Conservation (phyloP, 495 filamentous ascomycete species). For the Lepraria neglecta region DNA sequence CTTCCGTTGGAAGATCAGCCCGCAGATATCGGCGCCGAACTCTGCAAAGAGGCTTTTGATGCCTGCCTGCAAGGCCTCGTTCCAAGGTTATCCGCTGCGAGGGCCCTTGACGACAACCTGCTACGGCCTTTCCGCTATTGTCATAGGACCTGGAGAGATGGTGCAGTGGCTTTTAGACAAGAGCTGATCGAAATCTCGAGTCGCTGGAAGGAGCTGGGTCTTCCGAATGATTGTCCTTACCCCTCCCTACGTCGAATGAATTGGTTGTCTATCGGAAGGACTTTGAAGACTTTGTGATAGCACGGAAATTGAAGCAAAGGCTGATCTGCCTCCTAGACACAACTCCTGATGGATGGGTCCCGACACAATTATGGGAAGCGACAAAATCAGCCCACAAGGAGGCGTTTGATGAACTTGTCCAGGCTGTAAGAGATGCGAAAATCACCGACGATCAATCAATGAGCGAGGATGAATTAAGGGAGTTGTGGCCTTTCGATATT, state of each 20-base stretch:
- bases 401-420: conserved; percentile 34
- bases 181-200: conserved; percentile 38
- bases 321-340: conserved; percentile 33
- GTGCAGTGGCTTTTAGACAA: conserved; percentile 36
- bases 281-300: conserved; percentile 34
- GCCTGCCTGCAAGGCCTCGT: conserved; percentile 32
- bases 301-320: conserved; percentile 33
- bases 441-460: conserved; percentile 33
- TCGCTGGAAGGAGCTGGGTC: conserved; percentile 38
- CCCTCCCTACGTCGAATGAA: conserved; percentile 34
- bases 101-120: conserved; percentile 36
- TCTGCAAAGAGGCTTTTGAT: conserved; percentile 33
- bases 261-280: conserved; percentile 33
- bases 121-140: conserved; percentile 41
- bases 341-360: conserved; percentile 39
- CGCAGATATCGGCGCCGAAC: conserved; percentile 23
- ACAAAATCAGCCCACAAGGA: conserved; percentile 33
- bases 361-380: conserved; percentile 35
- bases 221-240: conserved; percentile 37
- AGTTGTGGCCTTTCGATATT: conserved; percentile 38
- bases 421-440: conserved; percentile 31
- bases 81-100: conserved; percentile 34
- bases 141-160: conserved; percentile 42
- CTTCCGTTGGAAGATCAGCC: conserved; percentile 7
- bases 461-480: no score